Evolutionary conservation across 495 filamentous ascomycete species (phyloP).

Genomic region (Chaetomium tenue): DNA sequence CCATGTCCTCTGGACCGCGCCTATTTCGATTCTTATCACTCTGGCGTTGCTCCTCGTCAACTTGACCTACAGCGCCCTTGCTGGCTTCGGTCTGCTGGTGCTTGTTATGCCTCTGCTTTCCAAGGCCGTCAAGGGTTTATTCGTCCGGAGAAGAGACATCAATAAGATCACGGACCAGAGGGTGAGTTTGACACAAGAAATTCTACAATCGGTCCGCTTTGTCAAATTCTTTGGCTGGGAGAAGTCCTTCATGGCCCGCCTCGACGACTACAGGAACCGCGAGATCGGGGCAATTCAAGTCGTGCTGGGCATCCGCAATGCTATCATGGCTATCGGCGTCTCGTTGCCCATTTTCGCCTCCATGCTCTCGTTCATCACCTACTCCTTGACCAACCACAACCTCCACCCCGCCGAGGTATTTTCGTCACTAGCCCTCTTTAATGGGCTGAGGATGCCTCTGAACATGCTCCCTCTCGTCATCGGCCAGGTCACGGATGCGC

Average conservation of each 20-base stretch:
- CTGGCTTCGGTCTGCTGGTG: conserved; percentile 80
- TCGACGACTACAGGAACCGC: conserved; percentile 64
- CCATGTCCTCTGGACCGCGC: conserved; percentile 85
- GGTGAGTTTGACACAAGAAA: conserved; percentile 88
- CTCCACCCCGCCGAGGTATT: conserved; percentile 78
- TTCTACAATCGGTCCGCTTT: conserved; percentile 84
- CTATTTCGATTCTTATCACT: conserved; percentile 72
- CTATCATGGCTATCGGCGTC: conserved; percentile 70
- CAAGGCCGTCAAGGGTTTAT: conserved; percentile 66
- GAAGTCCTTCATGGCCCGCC: conserved; percentile 72
- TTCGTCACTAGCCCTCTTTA: conserved; percentile 91
- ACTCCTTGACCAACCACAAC: conserved; percentile 68
- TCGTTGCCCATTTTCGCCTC: conserved; percentile 87
- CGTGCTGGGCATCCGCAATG: conserved; percentile 77
- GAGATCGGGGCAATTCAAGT: conserved; percentile 80
- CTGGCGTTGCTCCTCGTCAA: conserved; percentile 79
- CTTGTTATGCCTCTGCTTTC: conserved; percentile 74
- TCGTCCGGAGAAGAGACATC: conserved; percentile 68
- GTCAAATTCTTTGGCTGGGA: conserved; percentile 98
- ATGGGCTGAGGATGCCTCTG: conserved; percentile 81
- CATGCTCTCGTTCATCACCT: conserved; percentile 94
- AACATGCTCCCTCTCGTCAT: conserved; percentile 87
- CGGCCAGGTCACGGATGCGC: conserved; percentile 84
- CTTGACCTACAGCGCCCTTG: conserved; percentile 79
- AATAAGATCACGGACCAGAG: conserved; percentile 91